Evolutionary conservation across 108 stramenopile genomes (phyloP), one percentile per base, ranked within the genome.

Genomic region (Fragilariopsis cylindrus): DNA sequence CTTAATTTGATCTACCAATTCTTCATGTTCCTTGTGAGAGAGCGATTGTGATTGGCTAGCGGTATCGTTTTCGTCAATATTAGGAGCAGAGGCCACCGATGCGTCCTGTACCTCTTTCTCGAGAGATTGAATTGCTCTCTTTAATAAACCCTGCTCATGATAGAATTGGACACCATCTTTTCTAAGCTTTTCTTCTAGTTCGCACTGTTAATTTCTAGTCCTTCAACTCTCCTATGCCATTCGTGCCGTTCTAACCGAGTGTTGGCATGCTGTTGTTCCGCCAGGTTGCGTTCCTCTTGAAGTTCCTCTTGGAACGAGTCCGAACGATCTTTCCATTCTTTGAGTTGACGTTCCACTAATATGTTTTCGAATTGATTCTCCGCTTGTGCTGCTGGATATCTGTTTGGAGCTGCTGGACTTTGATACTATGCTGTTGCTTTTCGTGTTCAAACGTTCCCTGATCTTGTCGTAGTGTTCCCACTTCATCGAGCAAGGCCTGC

Each of bases 311-410:
- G 58, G 1, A 60, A 30, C 16, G 4, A 60, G 21, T 60, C 58
- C 1, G 58, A 16, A 9, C 58, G 58, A 21, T 18, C 58, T 18
- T 60, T 16, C 58, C 58, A 60, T 18, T 60, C 58, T 18, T 60
- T 18, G 58, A 60, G 19, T 18, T 60, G 58, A 60, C 58, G 58
- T 30, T 60, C 19, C 18, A 60, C 19, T 21, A 60, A 30, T 30
- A 60, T 18, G 18, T 16, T 8, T 21, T 30, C 58, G 8, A 60
- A 9, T 30, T 18, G 58, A 60, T 60, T 8, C 21, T 60, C n/a
- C 18, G 0, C 58, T 30, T 60, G 16, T 60, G 58, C 58, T 60
- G n/a, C 21, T 60, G 16, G 8, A 60, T 12, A 9, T 16, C 58
- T 60, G 16, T 16, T 9, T 30, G 58, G 18, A 60, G 58, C 58